These are phyloP conservation scores for Hymenoscyphus occultus DNA, from an alignment of 2,329 filamentous ascomycete species.

Conservation along the genomic window DNA sequence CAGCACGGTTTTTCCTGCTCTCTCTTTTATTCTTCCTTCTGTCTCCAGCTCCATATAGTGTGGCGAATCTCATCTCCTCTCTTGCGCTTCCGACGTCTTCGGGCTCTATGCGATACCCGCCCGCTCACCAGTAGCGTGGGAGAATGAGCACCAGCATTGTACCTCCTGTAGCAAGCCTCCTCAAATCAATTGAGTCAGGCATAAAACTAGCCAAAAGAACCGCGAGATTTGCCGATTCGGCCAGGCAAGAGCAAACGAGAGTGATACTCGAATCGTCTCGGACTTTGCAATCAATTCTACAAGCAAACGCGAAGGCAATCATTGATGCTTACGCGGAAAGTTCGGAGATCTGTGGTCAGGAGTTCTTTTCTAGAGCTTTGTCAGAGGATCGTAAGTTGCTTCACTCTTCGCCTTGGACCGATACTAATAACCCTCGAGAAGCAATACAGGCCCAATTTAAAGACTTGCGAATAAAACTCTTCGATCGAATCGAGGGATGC, in stretches of 20 bases:
- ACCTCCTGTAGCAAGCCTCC: slow-evolving; percentile 30
- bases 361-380: slow-evolving; percentile 28
- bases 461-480: slow-evolving; percentile 30
- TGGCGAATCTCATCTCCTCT: neutral
- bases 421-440: slow-evolving; percentile 22
- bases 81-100: neutral
- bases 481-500: slow-evolving; percentile 31
- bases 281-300: slow-evolving; percentile 27
- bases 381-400: slow-evolving; percentile 29
- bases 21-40: neutral
- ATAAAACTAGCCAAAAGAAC: slow-evolving; percentile 31
- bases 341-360: slow-evolving; percentile 23
- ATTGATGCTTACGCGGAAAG: slow-evolving; percentile 29
- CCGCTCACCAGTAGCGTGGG: neutral
- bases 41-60: neutral
- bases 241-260: slow-evolving; percentile 23
- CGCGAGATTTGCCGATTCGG: slow-evolving; percentile 25
- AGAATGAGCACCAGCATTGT: slow-evolving; percentile 29
- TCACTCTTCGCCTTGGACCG: neutral
- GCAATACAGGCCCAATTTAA: slow-evolving; percentile 28
- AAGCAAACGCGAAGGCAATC: slow-evolving; percentile 25
- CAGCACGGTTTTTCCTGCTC: neutral
- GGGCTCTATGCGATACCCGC: neutral
- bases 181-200: slow-evolving; percentile 32
- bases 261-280: slow-evolving; percentile 30